These are phyloP conservation scores for Reutealis trisperma DNA, from an alignment of 345 rosid species.

Conservation along the genomic window DNA sequence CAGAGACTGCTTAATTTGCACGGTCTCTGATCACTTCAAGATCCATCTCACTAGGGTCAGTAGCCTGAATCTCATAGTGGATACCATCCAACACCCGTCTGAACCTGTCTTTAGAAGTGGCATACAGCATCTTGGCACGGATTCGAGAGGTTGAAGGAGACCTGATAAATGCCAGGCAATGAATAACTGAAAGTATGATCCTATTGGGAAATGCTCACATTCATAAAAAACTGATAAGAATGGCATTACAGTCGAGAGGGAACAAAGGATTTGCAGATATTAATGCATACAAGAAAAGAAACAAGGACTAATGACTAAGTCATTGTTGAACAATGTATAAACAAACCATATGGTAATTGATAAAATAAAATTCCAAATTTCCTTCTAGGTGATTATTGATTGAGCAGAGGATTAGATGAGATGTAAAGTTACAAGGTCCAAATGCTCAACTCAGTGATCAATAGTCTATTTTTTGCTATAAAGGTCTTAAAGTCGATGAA, in stretches of 20 bases:
- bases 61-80: constrained; percentile 28
- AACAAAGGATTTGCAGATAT: not conserved
- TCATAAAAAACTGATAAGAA: not conserved
- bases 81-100: constrained; percentile 24
- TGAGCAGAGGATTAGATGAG: not conserved
- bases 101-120: constrained; percentile 27
- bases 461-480: too few species aligned
- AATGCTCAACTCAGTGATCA: not conserved
- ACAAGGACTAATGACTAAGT: not conserved
- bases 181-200: not conserved
- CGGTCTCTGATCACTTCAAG: constrained; percentile 30
- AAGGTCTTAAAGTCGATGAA: not conserved
- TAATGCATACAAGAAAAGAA: not conserved
- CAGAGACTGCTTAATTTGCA: constrained; percentile 1
- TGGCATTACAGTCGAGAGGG: not conserved
- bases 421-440: not conserved
- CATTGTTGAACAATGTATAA: not conserved
- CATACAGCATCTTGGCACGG: constrained; percentile 29
- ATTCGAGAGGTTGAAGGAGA: constrained; percentile 29
- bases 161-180: constrained; percentile 9
- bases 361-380: too few species aligned
- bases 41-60: constrained; percentile 27
- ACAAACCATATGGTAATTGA: too few species aligned
- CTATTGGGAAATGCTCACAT: not conserved
- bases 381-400: not conserved